Evolutionary conservation across 2,329 filamentous ascomycete species (phyloP).

Genomic region (Chaetomiaceae sp.): DNA sequence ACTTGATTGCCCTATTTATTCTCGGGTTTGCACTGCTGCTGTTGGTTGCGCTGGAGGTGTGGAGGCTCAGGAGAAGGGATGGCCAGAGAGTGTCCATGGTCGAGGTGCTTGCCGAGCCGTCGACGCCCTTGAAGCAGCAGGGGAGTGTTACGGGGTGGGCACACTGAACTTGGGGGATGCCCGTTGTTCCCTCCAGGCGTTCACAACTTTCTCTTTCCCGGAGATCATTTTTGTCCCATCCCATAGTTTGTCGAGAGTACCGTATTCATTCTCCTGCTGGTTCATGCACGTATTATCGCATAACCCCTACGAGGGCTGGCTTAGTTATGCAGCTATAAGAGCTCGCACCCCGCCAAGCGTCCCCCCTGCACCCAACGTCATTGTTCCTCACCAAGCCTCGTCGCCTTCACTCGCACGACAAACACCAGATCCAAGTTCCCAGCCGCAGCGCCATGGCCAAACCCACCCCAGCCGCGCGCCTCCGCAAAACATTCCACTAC

Average conservation of each 20-base stretch:
- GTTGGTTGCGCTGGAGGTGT: constrained; percentile 14
- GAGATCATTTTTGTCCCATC: too few species aligned
- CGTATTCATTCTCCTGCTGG: too few species aligned
- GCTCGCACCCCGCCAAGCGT: not conserved
- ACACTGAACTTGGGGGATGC: too few species aligned
- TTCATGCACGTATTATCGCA: too few species aligned
- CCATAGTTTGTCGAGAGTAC: too few species aligned
- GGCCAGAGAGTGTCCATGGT: constrained; percentile 1
- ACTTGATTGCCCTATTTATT: constrained; percentile 32
- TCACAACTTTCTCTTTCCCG: too few species aligned
- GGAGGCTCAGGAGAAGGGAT: constrained; percentile 6
- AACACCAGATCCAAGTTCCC: too few species aligned
- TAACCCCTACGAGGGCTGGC: too few species aligned
- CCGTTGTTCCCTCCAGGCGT: too few species aligned
- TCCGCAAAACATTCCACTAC: constrained; percentile 76
- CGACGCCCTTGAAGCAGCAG: not conserved
- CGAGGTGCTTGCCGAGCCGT: not conserved
- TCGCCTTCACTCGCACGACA: not conserved
- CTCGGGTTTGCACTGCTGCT: constrained; percentile 16
- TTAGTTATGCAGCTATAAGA: not conserved
- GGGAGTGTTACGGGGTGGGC: not conserved
- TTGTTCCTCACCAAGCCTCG: not conserved
- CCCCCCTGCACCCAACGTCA: constrained; percentile 1
- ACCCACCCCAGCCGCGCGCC: constrained; percentile 47
- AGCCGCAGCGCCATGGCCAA: constrained; percentile 15